Evolutionary conservation across 257 asterid genomes (phyloP).

Genomic region (Plantago major): DNA sequence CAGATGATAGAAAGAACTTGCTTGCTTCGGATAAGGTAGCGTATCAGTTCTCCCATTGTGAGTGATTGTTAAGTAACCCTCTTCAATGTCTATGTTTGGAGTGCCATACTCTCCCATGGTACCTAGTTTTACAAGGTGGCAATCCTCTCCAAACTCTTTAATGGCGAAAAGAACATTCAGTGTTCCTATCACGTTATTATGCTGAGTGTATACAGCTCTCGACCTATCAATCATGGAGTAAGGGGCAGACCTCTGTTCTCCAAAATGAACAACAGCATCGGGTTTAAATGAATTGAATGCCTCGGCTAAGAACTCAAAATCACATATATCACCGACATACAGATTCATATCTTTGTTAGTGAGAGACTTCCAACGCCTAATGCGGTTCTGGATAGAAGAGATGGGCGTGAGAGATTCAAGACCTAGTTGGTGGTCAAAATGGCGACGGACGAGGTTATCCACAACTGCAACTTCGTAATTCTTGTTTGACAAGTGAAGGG

Average conservation of each 20-base stretch:
- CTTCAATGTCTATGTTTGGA: constrained; percentile 93
- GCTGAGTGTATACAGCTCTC: constrained; percentile 85
- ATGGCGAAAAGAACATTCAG: constrained; percentile 87
- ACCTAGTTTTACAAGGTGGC: constrained; percentile 95
- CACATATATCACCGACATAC: constrained; percentile 78
- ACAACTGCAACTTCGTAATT: constrained; percentile 74
- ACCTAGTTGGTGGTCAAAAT: constrained; percentile 86
- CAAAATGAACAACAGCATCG: constrained; percentile 87
- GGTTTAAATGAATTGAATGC: constrained; percentile 76
- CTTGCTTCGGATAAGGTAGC: constrained; percentile 92
- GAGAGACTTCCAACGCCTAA: constrained; percentile 77
- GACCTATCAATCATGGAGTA: constrained; percentile 97
- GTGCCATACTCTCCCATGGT: constrained; percentile 99
- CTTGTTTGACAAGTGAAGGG: constrained; percentile 66
- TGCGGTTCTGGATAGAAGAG: constrained; percentile 75
- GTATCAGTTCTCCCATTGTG: constrained; percentile 95
- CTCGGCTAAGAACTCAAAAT: constrained; percentile 81
- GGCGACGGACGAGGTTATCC: constrained; percentile 84
- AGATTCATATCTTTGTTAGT: constrained; percentile 72
- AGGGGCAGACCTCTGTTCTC: constrained; percentile 96
- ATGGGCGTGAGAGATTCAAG: constrained; percentile 91
- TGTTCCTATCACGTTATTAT: constrained; percentile 86
- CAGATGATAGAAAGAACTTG: constrained; percentile 87
- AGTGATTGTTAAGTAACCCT: constrained; percentile 80
- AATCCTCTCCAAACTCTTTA: constrained; percentile 80